These are phyloP conservation scores for Aotearoamyces nothofagi DNA, from an alignment of 2,329 filamentous ascomycete species.

Conservation along the genomic window DNA sequence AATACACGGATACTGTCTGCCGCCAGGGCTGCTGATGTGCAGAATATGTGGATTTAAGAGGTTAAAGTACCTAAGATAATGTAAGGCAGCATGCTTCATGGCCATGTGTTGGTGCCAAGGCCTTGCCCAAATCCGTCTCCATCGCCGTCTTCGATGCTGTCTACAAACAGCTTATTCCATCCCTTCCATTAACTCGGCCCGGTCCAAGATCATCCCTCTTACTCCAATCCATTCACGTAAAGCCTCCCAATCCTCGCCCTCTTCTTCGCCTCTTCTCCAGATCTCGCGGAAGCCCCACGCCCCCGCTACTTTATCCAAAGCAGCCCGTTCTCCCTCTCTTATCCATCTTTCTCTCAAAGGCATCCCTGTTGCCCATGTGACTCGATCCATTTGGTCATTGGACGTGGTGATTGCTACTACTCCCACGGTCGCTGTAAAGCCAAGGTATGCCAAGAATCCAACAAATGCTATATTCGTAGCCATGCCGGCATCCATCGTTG, in stretches of 20 bases:
- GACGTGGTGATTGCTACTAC: slow-evolving; percentile 71
- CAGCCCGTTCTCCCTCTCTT: slow-evolving; percentile 77
- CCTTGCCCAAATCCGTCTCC: neutral
- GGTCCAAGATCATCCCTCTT: slow-evolving; percentile 81
- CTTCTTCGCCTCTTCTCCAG: slow-evolving; percentile 73
- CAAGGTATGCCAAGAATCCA: slow-evolving; percentile 71
- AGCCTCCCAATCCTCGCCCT: slow-evolving; percentile 77
- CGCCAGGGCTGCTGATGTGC: no score
- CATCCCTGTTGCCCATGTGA: slow-evolving; percentile 77
- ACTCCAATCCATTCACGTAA: slow-evolving; percentile 70
- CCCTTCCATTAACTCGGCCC: slow-evolving; percentile 79
- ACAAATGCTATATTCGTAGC: slow-evolving; percentile 69
- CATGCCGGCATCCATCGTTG: slow-evolving; percentile 58
- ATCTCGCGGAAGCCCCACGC: slow-evolving; percentile 85
- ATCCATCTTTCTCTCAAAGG: slow-evolving; percentile 72
- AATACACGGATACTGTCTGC: neutral
- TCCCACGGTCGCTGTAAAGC: slow-evolving; percentile 68
- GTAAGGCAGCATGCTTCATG: neutral
- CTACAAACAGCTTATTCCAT: slow-evolving; percentile 51
- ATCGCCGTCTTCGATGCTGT: no score
- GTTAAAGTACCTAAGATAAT: neutral
- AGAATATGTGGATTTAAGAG: no score
- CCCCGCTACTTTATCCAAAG: slow-evolving; percentile 70
- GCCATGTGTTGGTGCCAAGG: neutral
- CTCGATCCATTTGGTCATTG: slow-evolving; percentile 90